Base-by-base conservation (phyloP, 2,329 filamentous ascomycete species). In the Penicillium digitatum region DNA sequence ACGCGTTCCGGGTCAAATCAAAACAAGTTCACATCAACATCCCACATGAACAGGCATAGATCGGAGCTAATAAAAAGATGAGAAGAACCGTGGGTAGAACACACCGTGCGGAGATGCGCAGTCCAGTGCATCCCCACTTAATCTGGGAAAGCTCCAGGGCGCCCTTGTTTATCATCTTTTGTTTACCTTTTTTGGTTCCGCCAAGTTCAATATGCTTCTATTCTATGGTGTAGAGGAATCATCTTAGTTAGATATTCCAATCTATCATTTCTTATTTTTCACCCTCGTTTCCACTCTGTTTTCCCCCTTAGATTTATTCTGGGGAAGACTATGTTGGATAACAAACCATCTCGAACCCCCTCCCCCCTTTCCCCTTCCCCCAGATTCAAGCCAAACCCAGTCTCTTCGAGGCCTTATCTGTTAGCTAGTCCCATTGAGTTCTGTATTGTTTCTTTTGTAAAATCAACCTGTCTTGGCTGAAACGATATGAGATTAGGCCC, bases 151-250 rank as follows among this genome's bases (percentile, higher is more conserved):
- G 42, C 42, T 44, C 40, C 42, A 27, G 10, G 24, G 51, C 51
- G 49, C 52, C 48, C 52, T 51, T 55, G 52, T 55, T 55, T 55
- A 44, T 56, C 38, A 39, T 49, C 53, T 42, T 32, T 49, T 48
- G 48, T 49, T 48, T 48, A 57, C 47, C 22, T 31, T 38, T 26
- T 50, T 40, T 22, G 3, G 18, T 5, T 11, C n/a, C n/a, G n/a
- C n/a, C n/a, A n/a, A n/a, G n/a, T n/a, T n/a, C n/a, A n/a, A n/a
- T n/a, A n/a, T n/a, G n/a, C n/a, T n/a, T n/a, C n/a, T n/a, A n/a
- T n/a, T n/a, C n/a, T n/a, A n/a, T n/a, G n/a, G n/a, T n/a, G n/a
- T n/a, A n/a, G n/a, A n/a, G n/a, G n/a, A n/a, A n/a, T n/a, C n/a
- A n/a, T n/a, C n/a, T n/a, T n/a, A n/a, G n/a, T n/a, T 4, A 48